A percentile compares a stretch with the other conserved stretches of the same genome.
Conservation (phyloP, 2,329 filamentous ascomycete genomes). For the Fusarium sambucinum region DNA sequence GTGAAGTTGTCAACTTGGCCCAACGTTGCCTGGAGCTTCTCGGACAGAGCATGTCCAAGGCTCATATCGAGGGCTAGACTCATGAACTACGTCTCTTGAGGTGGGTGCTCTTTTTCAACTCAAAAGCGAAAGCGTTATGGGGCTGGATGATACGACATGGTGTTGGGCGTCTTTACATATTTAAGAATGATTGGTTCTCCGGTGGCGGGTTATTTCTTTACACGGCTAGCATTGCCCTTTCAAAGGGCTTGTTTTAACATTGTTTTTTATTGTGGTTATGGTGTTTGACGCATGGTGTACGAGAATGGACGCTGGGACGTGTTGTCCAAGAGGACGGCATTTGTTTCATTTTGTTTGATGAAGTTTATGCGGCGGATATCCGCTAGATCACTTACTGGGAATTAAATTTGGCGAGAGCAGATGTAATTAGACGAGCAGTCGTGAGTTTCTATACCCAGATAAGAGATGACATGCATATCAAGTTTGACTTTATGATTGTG, state of each 20-base stretch:
- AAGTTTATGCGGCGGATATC: conserved; percentile 52
- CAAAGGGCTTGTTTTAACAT: conserved; percentile 34
- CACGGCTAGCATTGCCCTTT: conserved; percentile 39
- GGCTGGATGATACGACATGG: conserved; percentile 35
- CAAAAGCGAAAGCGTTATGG: conserved; percentile 47
- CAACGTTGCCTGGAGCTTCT: conserved; percentile 90
- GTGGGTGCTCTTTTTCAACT: conserved; percentile 39
- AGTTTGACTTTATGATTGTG: not conserved
- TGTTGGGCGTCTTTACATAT: conserved; percentile 51
- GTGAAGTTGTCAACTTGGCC: conserved; percentile 91
- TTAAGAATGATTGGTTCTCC: conserved; percentile 45
- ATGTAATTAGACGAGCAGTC: conserved; percentile 54
- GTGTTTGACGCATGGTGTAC: conserved; percentile 36
- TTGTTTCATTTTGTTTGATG: conserved; percentile 50
- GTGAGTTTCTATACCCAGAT: conserved; percentile 49
- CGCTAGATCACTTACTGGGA: conserved; percentile 37
- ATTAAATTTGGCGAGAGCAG: conserved; percentile 39
- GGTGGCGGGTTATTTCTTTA: conserved; percentile 39
- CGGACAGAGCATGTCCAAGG: conserved; percentile 79
- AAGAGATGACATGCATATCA: conserved; percentile 45
- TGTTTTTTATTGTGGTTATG: conserved; percentile 32
- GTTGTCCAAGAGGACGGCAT: conserved; percentile 32
- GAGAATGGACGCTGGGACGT: conserved; percentile 16
- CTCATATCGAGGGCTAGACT: conserved; percentile 81
- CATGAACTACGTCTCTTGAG: not conserved